These are phyloP conservation scores for Cordyceps militaris DNA, from an alignment of 2,329 filamentous ascomycete species.

Conservation along the genomic window DNA sequence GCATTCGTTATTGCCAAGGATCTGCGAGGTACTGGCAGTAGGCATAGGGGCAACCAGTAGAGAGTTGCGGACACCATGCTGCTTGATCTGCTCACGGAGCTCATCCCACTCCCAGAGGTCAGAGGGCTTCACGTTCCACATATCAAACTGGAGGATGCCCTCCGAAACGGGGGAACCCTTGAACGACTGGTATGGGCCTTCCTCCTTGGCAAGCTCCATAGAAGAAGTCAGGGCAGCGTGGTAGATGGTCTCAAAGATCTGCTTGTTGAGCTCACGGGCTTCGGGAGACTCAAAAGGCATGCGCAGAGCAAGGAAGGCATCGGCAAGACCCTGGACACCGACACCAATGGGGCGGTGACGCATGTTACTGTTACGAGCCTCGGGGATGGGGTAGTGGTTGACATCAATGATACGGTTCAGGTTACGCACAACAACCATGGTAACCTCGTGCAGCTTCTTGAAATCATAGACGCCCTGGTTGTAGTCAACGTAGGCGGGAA, in stretches of 20 bases:
- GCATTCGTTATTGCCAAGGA: slow-evolving; percentile 98
- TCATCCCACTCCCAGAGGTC: slow-evolving; percentile 95
- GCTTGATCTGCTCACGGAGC: slow-evolving; percentile 83
- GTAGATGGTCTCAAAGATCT: slow-evolving; percentile 99
- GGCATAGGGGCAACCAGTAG: slow-evolving; percentile 95
- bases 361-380: slow-evolving; percentile 94
- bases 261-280: slow-evolving; percentile 87
- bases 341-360: slow-evolving; percentile 93
- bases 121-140: slow-evolving; percentile 92
- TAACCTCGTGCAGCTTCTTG: slow-evolving; percentile 91
- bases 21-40: slow-evolving; percentile 94
- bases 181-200: slow-evolving; percentile 84
- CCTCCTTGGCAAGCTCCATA: slow-evolving; percentile 71
- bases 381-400: slow-evolving; percentile 95
- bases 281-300: slow-evolving; percentile 96
- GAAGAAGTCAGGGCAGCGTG: slow-evolving; percentile 90
- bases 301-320: slow-evolving; percentile 94
- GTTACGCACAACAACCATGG: slow-evolving; percentile 86
- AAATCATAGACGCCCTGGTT: slow-evolving; percentile 84
- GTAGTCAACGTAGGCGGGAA: slow-evolving; percentile 87
- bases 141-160: slow-evolving; percentile 94
- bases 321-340: slow-evolving; percentile 94
- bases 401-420: slow-evolving; percentile 97
- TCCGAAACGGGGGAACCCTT: slow-evolving; percentile 90
- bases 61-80: slow-evolving; percentile 92